Conservation (phyloP, 345 rosid species). For the Kandelia obovata region DNA sequence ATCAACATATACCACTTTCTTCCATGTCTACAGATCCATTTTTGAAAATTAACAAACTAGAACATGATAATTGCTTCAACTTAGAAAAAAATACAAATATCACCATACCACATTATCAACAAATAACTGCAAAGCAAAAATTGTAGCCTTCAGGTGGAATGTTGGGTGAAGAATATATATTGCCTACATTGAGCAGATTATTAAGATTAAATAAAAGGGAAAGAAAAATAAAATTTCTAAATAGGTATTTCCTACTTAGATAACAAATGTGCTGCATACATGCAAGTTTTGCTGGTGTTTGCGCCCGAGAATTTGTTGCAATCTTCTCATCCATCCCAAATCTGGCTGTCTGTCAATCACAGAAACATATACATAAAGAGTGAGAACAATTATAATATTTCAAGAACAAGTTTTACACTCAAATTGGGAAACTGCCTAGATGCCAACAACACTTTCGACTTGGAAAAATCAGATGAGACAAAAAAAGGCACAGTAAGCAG, state of each 20-base stretch:
- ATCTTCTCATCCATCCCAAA: slow-evolving; percentile 90
- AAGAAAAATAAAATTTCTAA: background rate
- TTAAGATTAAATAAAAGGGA: slow-evolving; percentile 8
- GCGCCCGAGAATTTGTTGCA: slow-evolving; percentile 87
- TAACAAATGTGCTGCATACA: slow-evolving; percentile 39
- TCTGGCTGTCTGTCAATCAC: slow-evolving; percentile 66
- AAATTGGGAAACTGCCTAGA: slow-evolving; percentile 6
- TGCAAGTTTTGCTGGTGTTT: slow-evolving; percentile 89
- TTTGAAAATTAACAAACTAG: slow-evolving; percentile 1
- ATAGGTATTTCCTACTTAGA: background rate
- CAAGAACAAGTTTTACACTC: background rate
- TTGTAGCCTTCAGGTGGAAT: slow-evolving; percentile 73
- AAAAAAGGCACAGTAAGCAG: too few species aligned
- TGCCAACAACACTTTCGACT: too few species aligned
- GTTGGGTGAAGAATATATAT: slow-evolving; percentile 94
- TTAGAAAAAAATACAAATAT: background rate
- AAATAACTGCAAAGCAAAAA: slow-evolving; percentile 69
- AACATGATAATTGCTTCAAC: background rate
- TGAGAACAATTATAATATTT: background rate
- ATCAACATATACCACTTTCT: slow-evolving; percentile 82
- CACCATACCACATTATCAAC: slow-evolving; percentile 73
- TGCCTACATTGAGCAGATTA: slow-evolving; percentile 43
- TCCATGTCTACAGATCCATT: slow-evolving; percentile 68
- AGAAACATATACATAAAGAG: background rate
- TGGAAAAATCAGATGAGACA: background rate